Evolutionary conservation across 305 asterid species (phyloP).

Genomic region (Solanum chacoense): DNA sequence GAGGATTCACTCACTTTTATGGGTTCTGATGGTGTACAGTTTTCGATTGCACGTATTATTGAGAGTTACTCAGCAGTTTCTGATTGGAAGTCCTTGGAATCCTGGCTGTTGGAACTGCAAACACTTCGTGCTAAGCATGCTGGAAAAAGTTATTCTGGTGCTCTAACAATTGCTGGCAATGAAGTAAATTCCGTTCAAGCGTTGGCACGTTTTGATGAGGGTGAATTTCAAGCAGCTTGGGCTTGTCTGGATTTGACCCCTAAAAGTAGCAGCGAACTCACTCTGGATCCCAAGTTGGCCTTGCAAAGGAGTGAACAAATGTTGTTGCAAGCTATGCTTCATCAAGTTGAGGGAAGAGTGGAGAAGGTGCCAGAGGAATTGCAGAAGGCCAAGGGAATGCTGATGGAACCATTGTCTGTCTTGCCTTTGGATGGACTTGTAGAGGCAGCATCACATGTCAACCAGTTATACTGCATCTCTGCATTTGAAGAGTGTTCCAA

Average conservation of each 20-base stretch:
- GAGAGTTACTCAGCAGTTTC: constrained; percentile 81
- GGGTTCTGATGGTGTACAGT: constrained; percentile 92
- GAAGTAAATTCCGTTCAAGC: constrained; percentile 90
- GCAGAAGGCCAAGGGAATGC: constrained; percentile 76
- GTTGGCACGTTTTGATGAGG: constrained; percentile 89
- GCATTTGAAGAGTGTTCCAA: constrained; percentile 71
- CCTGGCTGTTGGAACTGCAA: constrained; percentile 94
- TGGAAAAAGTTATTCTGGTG: constrained; percentile 86
- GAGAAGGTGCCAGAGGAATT: constrained; percentile 71
- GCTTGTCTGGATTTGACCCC: constrained; percentile 96
- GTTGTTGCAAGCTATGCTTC: constrained; percentile 99
- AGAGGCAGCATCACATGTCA: constrained; percentile 79
- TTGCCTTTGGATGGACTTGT: constrained; percentile 84
- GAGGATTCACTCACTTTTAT: constrained; percentile 80
- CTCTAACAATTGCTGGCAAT: constrained; percentile 95
- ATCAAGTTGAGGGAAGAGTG: constrained; percentile 59
- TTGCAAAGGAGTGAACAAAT: constrained; percentile 97
- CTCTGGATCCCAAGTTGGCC: constrained; percentile 92
- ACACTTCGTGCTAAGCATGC: constrained; percentile 76
- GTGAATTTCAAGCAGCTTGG: constrained; percentile 87
- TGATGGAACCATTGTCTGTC: constrained; percentile 71
- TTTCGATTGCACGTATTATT: constrained; percentile 71
- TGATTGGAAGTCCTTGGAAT: constrained; percentile 96
- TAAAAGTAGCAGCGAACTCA: constrained; percentile 82
- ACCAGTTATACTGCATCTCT: constrained; percentile 72